Evolutionary conservation across 2,329 filamentous ascomycete genomes (phyloP).

Genomic region (Ophiostoma quercus): DNA sequence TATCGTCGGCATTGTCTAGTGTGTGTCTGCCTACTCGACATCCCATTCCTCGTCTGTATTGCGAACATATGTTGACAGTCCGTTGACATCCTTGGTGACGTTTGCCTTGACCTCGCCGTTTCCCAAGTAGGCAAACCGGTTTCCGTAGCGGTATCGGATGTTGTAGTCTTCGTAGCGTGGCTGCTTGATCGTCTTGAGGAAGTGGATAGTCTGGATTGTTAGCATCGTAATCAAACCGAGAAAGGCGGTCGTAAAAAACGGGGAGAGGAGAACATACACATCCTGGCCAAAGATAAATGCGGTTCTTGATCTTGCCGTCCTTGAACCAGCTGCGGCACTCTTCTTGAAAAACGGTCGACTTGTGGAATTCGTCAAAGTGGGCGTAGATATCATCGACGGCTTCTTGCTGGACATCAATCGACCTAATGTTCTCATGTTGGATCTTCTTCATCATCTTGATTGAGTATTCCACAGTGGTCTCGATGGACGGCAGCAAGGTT

Average conservation of each 20-base stretch:
- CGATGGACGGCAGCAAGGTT: conserved; percentile 24
- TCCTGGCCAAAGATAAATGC: conserved; percentile 33
- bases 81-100: conserved; percentile 36
- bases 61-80: conserved; percentile 42
- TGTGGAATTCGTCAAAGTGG: conserved; percentile 43
- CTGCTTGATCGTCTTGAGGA: conserved; percentile 27
- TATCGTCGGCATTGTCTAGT: not conserved
- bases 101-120: conserved; percentile 44
- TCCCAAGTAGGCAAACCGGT: conserved; percentile 38
- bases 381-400: conserved; percentile 48
- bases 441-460: conserved; percentile 40
- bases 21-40: conserved; percentile 35
- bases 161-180: conserved; percentile 26
- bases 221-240: not conserved
- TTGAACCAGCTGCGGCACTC: conserved; percentile 25
- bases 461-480: conserved; percentile 31
- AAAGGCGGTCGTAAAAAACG: not conserved
- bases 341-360: conserved; percentile 40
- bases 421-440: conserved; percentile 45
- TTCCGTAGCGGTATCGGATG: conserved; percentile 29
- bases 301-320: conserved; percentile 33
- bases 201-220: conserved; percentile 22
- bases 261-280: not conserved
- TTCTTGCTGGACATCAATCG: conserved; percentile 42
- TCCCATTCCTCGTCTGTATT: conserved; percentile 42